Base-by-base conservation (phyloP, 164 flowering plant genomes). In the Nymphaea colorata region DNA sequence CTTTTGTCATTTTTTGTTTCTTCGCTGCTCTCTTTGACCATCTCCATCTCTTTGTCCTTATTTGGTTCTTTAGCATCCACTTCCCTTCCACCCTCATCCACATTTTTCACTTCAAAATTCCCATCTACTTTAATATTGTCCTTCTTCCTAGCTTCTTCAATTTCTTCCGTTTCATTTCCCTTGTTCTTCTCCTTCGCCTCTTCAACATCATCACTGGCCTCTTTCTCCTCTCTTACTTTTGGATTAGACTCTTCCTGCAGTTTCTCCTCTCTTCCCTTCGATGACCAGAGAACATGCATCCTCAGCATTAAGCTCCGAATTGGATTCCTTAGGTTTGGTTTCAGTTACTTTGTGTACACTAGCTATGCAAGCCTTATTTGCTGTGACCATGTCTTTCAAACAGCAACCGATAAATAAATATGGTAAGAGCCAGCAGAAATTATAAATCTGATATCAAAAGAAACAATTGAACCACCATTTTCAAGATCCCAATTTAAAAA, bases 211-310 rank as follows among this genome's bases (percentile, higher is more conserved):
- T 44, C 65, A 63, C 6, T 64, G 4, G 44, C 74, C 1, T 47
- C 65, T 62, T 72, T 61, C 14, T 64, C 71, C 45, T 62, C 68
- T 65, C 67, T 61, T 25, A 14, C 62, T 42, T 67, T 70, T 60
- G 64, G 72, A 41, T 63, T 66, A 64, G 60, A 55, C 60, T 42
- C 60, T 12, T 41, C 45, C 41, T 18, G 16, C 45, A 25, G 42
- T 64, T 64, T 47, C 36, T 68, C 71, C 4, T 68, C 61, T 10
- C 47, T 4, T 51, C 57, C 8, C 64, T 11, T 61, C 41, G 3
- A 61, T 15, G 64, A 4, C 17, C 14, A 6, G 11, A 17, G 3
- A 17, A 17, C 18, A 44, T 17, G 18, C 43, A 18, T 55, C 67
- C 41, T 5, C 69, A 66, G 36, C 36, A 25, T 25, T 25, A 25